Evolutionary conservation across 2,329 filamentous ascomycete genomes (phyloP).

Genomic region (Colletotrichum falcatum): DNA sequence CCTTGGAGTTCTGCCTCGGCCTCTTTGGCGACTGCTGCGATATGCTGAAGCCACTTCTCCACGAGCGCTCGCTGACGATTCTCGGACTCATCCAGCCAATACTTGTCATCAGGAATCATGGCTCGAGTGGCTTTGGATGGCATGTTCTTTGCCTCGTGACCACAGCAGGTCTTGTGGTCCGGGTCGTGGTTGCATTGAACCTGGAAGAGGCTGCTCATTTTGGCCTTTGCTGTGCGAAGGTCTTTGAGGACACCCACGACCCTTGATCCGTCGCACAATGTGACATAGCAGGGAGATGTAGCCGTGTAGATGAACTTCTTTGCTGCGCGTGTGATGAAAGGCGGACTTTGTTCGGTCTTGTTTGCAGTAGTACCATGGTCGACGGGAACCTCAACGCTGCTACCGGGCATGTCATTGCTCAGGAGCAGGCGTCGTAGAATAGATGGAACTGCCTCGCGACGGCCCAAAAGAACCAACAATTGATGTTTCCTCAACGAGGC

Average conservation of each 20-base stretch:
- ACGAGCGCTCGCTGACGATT: conserved; percentile 24
- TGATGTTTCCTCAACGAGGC: conserved; percentile 59
- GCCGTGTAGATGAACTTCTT: conserved; percentile 50
- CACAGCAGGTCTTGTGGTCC: conserved; percentile 24
- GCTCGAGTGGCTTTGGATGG: background rate
- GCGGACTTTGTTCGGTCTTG: too few relatives aligned
- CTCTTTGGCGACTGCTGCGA: conserved; percentile 10
- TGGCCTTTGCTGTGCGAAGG: conserved; percentile 56
- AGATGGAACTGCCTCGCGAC: conserved; percentile 65
- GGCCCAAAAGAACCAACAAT: conserved; percentile 64
- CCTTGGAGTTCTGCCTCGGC: background rate
- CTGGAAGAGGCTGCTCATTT: conserved; percentile 63
- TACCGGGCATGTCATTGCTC: background rate
- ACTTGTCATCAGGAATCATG: conserved; percentile 42
- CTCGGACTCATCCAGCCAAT: conserved; percentile 48
- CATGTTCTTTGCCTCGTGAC: background rate
- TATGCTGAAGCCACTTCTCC: conserved; percentile 28
- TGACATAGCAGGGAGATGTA: conserved; percentile 68
- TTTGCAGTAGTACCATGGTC: background rate
- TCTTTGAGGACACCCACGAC: conserved; percentile 69
- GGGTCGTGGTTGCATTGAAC: conserved; percentile 68
- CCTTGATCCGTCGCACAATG: conserved; percentile 62
- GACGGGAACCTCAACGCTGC: background rate
- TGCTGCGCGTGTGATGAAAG: background rate
- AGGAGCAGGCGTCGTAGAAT: conserved; percentile 55